Percentiles rank a stretch among this genome's conserved stretches.
Evolutionary conservation across 441 rosid species (phyloP).

Genomic region (Hypseocharis bilobata): DNA sequence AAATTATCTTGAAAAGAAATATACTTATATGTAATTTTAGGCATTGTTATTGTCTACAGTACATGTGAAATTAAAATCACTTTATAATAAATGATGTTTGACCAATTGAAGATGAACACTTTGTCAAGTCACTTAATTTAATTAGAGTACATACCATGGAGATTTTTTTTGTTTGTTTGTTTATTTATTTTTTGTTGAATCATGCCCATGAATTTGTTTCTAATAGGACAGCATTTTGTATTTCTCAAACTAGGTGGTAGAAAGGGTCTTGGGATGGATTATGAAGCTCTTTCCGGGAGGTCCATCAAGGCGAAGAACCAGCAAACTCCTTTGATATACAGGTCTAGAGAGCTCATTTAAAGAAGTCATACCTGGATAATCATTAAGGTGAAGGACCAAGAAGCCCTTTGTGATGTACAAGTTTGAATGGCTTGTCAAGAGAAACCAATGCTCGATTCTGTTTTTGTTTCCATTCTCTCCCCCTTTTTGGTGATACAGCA

Average conservation of each 20-base stretch:
- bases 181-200: too few species aligned
- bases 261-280: slow-evolving; percentile 95
- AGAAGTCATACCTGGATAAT: not conserved
- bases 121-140: not conserved
- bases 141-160: not conserved
- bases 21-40: too few species aligned
- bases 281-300: slow-evolving; percentile 97
- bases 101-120: not conserved
- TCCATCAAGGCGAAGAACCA: slow-evolving; percentile 70
- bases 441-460: not conserved
- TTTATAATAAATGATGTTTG: too few species aligned
- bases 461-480: slow-evolving; percentile 6
- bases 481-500: slow-evolving; percentile 14
- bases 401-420: not conserved
- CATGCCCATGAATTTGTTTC: not conserved
- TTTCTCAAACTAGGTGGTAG: slow-evolving; percentile 58
- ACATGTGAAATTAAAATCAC: too few species aligned
- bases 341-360: not conserved
- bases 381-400: not conserved
- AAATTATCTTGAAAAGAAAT: too few species aligned
- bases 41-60: too few species aligned
- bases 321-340: slow-evolving; percentile 61
- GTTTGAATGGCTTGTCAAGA: slow-evolving; percentile 14
- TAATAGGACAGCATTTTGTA: not conserved
- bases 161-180: not conserved